These are phyloP conservation scores for Pythium plurisporium DNA, from an alignment of 352 stramenopile species.

Conservation along the genomic window DNA sequence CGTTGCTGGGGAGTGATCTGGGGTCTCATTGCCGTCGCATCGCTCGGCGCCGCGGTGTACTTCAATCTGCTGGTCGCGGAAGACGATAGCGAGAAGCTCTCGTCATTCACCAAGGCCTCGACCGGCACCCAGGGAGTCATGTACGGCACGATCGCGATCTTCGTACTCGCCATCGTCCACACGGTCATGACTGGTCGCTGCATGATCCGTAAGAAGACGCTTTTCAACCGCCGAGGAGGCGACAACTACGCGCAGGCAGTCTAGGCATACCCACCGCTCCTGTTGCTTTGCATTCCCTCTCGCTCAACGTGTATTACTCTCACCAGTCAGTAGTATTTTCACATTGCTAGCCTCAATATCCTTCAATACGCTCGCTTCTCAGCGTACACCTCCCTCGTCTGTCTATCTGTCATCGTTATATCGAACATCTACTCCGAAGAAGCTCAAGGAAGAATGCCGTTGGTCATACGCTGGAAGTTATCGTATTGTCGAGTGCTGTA, in stretches of 20 bases:
- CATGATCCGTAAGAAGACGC: conserved; percentile 26
- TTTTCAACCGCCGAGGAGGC: conserved; percentile 2
- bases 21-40: conserved; percentile 70
- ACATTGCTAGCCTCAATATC: neutral
- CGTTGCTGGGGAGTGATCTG: conserved; percentile 89
- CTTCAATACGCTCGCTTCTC: neutral
- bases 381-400: neutral
- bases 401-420: neutral
- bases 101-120: conserved; percentile 48
- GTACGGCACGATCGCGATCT: conserved; percentile 32
- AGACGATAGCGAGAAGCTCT: conserved; percentile 41
- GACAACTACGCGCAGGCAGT: conserved; percentile 15
- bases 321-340: conserved; percentile 6
- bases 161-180: conserved; percentile 61
- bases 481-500: conserved; percentile 93
- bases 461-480: conserved; percentile 93
- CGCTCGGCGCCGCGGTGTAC: conserved; percentile 76
- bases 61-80: conserved; percentile 77
- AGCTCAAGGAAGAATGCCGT: conserved; percentile 85
- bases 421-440: neutral
- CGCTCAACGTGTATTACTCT: neutral
- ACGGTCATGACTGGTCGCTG: conserved; percentile 67
- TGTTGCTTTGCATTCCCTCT: neutral
- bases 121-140: conserved; percentile 59
- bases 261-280: neutral